phyloP scores from a whole-genome alignment of 495 filamentous ascomycete species.

The Aspergillus sclerotioniger region DNA sequence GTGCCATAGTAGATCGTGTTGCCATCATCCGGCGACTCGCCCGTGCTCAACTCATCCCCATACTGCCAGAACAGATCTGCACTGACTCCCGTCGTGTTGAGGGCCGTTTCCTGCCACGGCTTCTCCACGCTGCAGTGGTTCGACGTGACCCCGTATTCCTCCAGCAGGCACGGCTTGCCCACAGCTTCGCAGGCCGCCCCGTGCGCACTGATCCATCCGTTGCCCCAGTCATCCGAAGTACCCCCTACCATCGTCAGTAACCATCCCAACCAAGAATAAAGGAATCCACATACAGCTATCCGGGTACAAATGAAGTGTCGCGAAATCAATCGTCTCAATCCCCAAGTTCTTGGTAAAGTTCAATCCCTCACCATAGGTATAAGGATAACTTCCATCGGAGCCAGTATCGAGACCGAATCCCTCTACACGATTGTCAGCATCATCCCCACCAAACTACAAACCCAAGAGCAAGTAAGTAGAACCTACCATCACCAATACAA shows the following conservation, averaged over 20 bases:
- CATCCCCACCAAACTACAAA: not conserved
- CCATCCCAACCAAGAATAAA: slow-evolving; percentile 29
- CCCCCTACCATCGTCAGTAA: slow-evolving; percentile 33
- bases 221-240: slow-evolving; percentile 42
- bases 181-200: slow-evolving; percentile 51
- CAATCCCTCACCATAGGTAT: slow-evolving; percentile 57
- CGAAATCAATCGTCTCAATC: slow-evolving; percentile 62
- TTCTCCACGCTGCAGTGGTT: slow-evolving; percentile 45
- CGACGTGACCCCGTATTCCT: slow-evolving; percentile 61
- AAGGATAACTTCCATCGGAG: slow-evolving; percentile 57
- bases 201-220: slow-evolving; percentile 61
- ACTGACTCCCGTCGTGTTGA: slow-evolving; percentile 49
- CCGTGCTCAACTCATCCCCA: slow-evolving; percentile 54
- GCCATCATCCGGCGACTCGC: slow-evolving; percentile 58
- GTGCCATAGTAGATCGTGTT: slow-evolving; percentile 61
- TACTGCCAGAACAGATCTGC: slow-evolving; percentile 68
- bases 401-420: slow-evolving; percentile 40
- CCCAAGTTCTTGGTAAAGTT: slow-evolving; percentile 61
- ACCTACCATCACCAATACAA: slow-evolving; percentile 54
- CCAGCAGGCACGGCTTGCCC: slow-evolving; percentile 65
- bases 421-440: slow-evolving; percentile 14
- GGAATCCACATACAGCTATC: slow-evolving; percentile 46
- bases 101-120: slow-evolving; percentile 57
- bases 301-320: slow-evolving; percentile 66
- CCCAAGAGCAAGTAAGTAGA: not conserved